These are phyloP conservation scores for Posidonia australis DNA, from an alignment of 106 monocot species.

Conservation along the genomic window DNA sequence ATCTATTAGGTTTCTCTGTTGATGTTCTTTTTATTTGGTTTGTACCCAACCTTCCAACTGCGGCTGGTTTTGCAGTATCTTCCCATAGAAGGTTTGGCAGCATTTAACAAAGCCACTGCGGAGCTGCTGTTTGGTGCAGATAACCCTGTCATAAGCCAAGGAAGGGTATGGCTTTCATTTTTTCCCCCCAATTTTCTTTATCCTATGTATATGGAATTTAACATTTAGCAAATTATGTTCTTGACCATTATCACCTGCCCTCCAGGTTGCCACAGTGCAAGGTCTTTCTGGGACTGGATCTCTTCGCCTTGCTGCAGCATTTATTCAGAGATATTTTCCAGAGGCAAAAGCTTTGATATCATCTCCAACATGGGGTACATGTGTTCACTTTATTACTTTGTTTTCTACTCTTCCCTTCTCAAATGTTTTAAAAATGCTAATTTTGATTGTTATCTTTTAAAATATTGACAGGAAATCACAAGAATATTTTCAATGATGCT, in stretches of 20 bases:
- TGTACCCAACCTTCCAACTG: neutral
- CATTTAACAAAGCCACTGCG: conserved; percentile 91
- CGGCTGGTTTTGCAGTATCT: conserved; percentile 68
- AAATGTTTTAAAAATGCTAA: neutral
- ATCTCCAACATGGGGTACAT: conserved; percentile 94
- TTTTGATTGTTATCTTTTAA: conserved; percentile 6
- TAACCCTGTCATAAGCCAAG: conserved; percentile 55
- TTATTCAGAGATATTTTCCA: conserved; percentile 96
- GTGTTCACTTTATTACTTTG: neutral
- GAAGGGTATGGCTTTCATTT: conserved; percentile 30
- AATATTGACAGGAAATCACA: conserved; percentile 79
- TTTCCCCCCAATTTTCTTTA: neutral
- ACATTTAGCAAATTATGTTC: neutral
- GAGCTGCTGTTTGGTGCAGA: conserved; percentile 85
- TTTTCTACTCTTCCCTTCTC: neutral
- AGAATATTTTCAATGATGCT: conserved; percentile 99
- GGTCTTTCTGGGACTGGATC: conserved; percentile 97
- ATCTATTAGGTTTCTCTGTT: neutral
- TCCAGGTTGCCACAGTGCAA: conserved; percentile 90
- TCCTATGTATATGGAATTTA: too few relatives aligned
- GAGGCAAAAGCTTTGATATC: conserved; percentile 90
- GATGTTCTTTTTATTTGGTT: neutral
- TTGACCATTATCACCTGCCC: neutral
- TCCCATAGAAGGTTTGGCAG: conserved; percentile 94
- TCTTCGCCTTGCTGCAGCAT: conserved; percentile 98